Percentiles rank a stretch among this genome's conserved stretches.
phyloP scores from a whole-genome alignment of 345 rosid genomes.

The Salix koriyanagi region DNA sequence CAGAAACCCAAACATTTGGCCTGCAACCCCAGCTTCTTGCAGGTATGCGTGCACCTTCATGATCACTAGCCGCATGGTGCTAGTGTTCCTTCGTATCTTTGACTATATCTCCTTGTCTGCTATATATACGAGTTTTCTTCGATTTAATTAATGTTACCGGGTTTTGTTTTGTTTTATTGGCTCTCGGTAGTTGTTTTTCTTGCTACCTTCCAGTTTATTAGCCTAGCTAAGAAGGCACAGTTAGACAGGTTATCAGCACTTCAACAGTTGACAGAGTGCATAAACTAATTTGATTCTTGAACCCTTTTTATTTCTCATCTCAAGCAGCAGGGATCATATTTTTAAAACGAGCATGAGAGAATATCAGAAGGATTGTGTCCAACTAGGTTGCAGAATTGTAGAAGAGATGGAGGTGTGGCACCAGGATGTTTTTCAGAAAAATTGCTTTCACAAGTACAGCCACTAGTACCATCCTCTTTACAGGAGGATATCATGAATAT shows the following conservation, averaged over 20 bases:
- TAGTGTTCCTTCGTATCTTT: background rate
- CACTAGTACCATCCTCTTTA: background rate
- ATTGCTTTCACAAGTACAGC: background rate
- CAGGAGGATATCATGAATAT: background rate
- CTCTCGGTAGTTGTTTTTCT: background rate
- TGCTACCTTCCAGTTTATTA: background rate
- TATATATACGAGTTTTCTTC: background rate
- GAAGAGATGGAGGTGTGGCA: background rate
- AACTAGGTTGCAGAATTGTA: background rate
- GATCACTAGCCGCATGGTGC: too few species aligned
- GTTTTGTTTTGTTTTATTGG: background rate
- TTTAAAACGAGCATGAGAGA: too few species aligned
- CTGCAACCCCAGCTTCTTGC: conserved; percentile 16
- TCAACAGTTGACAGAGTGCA: too few species aligned
- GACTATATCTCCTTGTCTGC: background rate
- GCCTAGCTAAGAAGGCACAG: background rate
- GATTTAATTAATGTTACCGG: background rate
- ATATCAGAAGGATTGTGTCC: background rate
- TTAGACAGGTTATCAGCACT: background rate
- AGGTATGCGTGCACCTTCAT: conserved; percentile 1
- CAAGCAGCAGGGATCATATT: too few species aligned
- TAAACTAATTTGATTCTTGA: too few species aligned
- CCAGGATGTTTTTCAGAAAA: background rate
- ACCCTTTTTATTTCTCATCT: too few species aligned
- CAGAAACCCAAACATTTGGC: conserved; percentile 20